Percentiles rank a stretch among this genome's conserved stretches.
Evolutionary conservation across 2,329 filamentous ascomycete genomes (phyloP).

Genomic region (Exophiala oligosperma): DNA sequence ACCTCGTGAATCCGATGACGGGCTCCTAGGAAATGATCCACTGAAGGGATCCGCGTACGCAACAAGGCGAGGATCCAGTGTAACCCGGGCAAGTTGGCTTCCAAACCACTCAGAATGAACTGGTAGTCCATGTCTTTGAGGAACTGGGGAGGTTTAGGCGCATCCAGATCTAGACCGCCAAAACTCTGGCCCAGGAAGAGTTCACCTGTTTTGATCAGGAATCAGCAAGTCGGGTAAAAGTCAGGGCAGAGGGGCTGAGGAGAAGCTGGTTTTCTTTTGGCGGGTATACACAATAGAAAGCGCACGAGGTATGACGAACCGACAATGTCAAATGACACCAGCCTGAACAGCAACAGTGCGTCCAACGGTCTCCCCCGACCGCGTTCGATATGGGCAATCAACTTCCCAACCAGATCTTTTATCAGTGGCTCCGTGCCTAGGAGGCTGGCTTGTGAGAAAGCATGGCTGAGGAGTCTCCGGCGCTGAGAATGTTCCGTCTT

Average conservation of each 20-base stretch:
- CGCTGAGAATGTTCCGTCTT: slow-evolving; percentile 39
- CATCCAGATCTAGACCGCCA: slow-evolving; percentile 1
- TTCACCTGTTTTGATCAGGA: not conserved
- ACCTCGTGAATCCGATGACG: not conserved
- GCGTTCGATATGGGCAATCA: not conserved
- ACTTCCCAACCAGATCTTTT: not conserved
- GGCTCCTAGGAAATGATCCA: not conserved
- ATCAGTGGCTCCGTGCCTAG: slow-evolving; percentile 42
- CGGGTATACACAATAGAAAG: not conserved
- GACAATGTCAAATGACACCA: slow-evolving; percentile 17
- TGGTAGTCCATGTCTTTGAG: slow-evolving; percentile 10
- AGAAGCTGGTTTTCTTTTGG: no score
- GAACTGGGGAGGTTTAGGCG: slow-evolving; percentile 7
- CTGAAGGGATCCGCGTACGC: not conserved
- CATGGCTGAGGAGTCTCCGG: slow-evolving; percentile 40
- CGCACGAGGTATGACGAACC: not conserved
- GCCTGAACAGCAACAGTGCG: slow-evolving; percentile 11
- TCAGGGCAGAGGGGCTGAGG: no score
- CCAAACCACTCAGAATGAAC: slow-evolving; percentile 1
- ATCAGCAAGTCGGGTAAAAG: no score
- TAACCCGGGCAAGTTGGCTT: not conserved
- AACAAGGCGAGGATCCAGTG: slow-evolving; percentile 1
- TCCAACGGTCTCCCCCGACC: not conserved
- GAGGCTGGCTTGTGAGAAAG: slow-evolving; percentile 30
- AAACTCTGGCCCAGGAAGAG: slow-evolving; percentile 14